Evolutionary conservation across 148 eudicot species (phyloP), one percentile per base, ranked within the genome.

Genomic region (Oxyria digyna): DNA sequence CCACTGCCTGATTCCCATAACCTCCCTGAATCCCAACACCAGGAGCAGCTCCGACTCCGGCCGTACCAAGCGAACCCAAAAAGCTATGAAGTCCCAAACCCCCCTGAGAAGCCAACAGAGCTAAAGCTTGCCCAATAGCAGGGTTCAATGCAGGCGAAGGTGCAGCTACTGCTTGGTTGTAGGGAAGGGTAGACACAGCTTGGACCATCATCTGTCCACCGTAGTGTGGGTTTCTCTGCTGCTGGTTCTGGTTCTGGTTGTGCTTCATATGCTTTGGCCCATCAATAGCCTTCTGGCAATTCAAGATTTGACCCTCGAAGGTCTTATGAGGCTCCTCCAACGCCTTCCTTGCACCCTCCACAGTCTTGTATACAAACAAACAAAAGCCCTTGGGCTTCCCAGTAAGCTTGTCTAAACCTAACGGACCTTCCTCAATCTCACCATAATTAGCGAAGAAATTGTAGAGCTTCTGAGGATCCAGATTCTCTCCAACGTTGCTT

Each of bases 361-460:
- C 69, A 2, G 71, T 73, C 82, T 79, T 88, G 46, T 90, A 94
- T 17, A 94, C 97, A 73, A 91, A 94, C 52, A 94, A 62, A 40
- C 91, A 85, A 54, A 94, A 94, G 71, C 99, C 99, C n/a, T 83
- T 94, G 0, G 90, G 89, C 75, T 79, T 94, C 71, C 97, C 97
- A 1, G 93, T 88, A 11, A 69, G 78, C 82, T 86, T 91, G 69
- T 94, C 99, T 17, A 94, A 74, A 20, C 99, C 99, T 32, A 94
- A 63, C 0, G 99, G 99, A 15, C 99, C 99, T 1, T 94, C 99
- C 74, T 94, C 99, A 67, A 94, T 87, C 78, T 94, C 99, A 24
- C 99, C 99, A 75, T 32, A 94, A 78, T 77, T 85, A 0, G 85
- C 68, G 50, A 94, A 94, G 71, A 65, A 90, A 66, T 71, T 84